Conservation (phyloP, 2,329 filamentous ascomycete genomes). For the Fusarium euwallaceae region DNA sequence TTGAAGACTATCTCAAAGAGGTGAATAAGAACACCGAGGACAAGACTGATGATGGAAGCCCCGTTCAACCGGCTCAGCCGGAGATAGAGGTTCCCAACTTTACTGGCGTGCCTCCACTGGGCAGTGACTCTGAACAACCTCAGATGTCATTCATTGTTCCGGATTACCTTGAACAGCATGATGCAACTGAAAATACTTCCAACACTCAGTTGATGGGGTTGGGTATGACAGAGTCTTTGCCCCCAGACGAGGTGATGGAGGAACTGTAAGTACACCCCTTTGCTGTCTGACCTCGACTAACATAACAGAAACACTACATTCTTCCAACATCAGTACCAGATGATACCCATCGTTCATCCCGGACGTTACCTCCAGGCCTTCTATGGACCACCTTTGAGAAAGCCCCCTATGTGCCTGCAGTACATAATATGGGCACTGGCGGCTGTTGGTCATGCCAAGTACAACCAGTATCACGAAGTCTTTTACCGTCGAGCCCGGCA, state of each 20-base stretch:
- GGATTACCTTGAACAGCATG: constrained; percentile 20
- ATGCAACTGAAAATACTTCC: constrained; percentile 23
- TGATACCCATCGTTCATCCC: constrained; percentile 82
- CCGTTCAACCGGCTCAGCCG: constrained; percentile 31
- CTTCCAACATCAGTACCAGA: constrained; percentile 80
- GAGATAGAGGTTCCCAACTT: constrained; percentile 24
- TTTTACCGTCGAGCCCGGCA: constrained; percentile 87
- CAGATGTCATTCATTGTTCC: constrained; percentile 32
- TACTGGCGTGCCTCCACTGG: constrained; percentile 12
- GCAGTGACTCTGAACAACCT: constrained; percentile 9
- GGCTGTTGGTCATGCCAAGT: constrained; percentile 78
- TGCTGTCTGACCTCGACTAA: constrained; percentile 2
- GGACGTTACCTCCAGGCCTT: constrained; percentile 81
- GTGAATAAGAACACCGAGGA: constrained; percentile 60
- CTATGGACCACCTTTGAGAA: constrained; percentile 77
- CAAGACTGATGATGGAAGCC: constrained; percentile 45
- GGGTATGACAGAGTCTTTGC: constrained; percentile 85
- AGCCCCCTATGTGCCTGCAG: constrained; percentile 84
- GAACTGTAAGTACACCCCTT: constrained; percentile 74
- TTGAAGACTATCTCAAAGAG: constrained; percentile 82
- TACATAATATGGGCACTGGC: constrained; percentile 92
- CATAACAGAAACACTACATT: constrained; percentile 75
- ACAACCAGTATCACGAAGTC: constrained; percentile 77
- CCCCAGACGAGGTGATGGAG: constrained; percentile 82
- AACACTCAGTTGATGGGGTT: constrained; percentile 74